A percentile compares a stretch with the other conserved stretches of the same genome.
Conservation (phyloP, 2,329 filamentous ascomycete species). For the Phialophora macrospora region DNA sequence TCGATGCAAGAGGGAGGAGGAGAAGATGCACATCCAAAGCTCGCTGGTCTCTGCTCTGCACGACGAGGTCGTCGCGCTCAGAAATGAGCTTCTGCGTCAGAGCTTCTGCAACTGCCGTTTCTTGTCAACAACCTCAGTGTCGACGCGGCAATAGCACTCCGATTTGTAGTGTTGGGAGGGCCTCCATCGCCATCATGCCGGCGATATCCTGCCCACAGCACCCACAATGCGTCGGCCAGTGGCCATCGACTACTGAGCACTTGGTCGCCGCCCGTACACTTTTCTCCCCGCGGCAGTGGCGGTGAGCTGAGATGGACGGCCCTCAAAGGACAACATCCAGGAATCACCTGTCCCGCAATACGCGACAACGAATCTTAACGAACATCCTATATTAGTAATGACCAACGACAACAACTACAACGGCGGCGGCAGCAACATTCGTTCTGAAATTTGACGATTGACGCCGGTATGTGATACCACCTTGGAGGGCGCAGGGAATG, state of each 20-base stretch:
- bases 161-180: neutral
- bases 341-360: neutral
- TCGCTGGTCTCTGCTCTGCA: constrained; percentile 32
- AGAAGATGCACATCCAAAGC: constrained; percentile 30
- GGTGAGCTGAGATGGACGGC: neutral
- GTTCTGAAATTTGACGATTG: neutral
- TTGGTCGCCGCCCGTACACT: neutral
- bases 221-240: neutral
- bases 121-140: neutral
- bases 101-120: constrained; percentile 29
- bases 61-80: constrained; percentile 28
- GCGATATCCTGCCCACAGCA: neutral
- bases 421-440: neutral
- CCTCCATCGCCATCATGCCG: neutral
- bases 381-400: neutral
- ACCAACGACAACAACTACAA: neutral
- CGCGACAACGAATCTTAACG: neutral
- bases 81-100: constrained; percentile 31
- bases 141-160: neutral
- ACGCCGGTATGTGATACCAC: neutral
- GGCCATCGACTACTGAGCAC: neutral
- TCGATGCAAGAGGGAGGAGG: constrained; percentile 29
- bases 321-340: neutral
- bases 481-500: neutral
- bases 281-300: too few species aligned